Evolutionary conservation across 2,329 filamentous ascomycete genomes (phyloP).

Genomic region (Trichoderma sp.): DNA sequence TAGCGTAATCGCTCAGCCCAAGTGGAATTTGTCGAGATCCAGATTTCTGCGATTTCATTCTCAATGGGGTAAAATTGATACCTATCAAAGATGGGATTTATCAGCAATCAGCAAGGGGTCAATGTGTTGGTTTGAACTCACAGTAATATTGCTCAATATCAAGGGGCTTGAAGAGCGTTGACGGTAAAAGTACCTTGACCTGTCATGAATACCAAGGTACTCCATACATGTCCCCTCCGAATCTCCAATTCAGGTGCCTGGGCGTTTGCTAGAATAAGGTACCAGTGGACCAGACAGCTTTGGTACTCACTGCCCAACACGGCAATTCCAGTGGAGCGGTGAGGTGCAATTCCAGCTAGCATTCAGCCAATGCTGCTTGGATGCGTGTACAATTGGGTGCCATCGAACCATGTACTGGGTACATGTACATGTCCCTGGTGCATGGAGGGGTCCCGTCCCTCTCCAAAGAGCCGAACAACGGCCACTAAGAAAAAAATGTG

Average conservation of each 20-base stretch:
- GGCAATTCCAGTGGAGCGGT: background rate
- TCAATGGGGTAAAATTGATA: background rate
- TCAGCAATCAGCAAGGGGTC: background rate
- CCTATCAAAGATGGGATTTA: background rate
- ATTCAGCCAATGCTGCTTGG: background rate
- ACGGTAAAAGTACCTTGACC: background rate
- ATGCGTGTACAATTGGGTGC: background rate
- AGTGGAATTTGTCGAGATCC: background rate
- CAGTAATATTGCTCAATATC: background rate
- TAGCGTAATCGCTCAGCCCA: conserved; percentile 5
- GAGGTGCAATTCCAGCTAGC: background rate
- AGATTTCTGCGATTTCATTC: background rate
- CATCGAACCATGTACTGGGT: background rate
- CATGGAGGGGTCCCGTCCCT: background rate
- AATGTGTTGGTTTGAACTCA: background rate
- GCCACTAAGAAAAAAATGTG: conserved; percentile 4
- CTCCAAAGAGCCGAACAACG: background rate
- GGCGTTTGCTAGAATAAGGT: background rate
- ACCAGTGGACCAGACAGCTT: background rate
- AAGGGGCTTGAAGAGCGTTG: background rate
- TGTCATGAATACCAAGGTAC: background rate
- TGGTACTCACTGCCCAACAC: background rate
- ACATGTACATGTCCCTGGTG: background rate
- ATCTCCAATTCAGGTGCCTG: background rate
- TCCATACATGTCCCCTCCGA: background rate